Conservation (phyloP, 345 rosid species). For the Corchorus olitorius region DNA sequence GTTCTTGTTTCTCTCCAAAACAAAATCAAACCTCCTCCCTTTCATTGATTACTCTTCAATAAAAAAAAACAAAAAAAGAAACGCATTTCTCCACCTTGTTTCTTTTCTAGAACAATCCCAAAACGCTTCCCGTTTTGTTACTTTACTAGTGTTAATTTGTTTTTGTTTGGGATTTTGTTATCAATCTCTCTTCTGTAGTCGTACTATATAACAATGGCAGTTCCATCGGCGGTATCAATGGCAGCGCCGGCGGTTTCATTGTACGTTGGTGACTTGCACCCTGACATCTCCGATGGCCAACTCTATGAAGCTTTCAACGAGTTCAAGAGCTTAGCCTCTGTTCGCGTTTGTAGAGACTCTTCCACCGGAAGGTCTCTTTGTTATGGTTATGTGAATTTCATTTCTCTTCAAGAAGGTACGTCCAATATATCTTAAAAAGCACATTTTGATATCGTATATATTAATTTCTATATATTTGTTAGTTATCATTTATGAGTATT, state of each 20-base stretch:
- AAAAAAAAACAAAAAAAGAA: conserved; percentile 7
- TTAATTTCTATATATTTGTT: too few species aligned
- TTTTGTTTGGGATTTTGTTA: neutral
- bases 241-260: conserved; percentile 49
- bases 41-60: neutral
- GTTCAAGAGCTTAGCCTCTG: conserved; percentile 66
- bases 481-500: too few species aligned
- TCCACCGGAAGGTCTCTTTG: conserved; percentile 66
- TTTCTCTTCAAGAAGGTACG: conserved; percentile 60
- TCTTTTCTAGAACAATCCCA: neutral
- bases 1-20: neutral
- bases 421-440: neutral
- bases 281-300: conserved; percentile 50
- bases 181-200: neutral
- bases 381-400: conserved; percentile 83
- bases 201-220: conserved; percentile 39
- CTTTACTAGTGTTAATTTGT: neutral
- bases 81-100: neutral
- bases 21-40: neutral
- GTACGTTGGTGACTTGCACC: conserved; percentile 78
- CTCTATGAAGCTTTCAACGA: conserved; percentile 61
- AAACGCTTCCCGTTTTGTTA: neutral
- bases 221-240: conserved; percentile 38
- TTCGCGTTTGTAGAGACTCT: conserved; percentile 65
- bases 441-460: too few species aligned